These are phyloP conservation scores for Prasinococcaceae sp. DNA, from an alignment of 139 green algal species.

Conservation along the genomic window DNA sequence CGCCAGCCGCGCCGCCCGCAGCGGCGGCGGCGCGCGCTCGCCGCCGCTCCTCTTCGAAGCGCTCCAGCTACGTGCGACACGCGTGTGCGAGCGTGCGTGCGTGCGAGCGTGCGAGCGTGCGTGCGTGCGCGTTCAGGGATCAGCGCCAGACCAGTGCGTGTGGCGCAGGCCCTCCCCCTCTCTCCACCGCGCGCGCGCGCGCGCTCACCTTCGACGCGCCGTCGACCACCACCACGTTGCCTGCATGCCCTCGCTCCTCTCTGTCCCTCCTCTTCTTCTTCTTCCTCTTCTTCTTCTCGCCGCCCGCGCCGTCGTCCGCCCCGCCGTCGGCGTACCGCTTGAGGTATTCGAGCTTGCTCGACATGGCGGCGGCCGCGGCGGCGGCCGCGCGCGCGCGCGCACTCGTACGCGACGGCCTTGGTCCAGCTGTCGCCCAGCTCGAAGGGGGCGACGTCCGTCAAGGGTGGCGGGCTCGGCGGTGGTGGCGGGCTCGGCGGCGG, in stretches of 20 bases:
- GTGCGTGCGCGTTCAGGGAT: not conserved
- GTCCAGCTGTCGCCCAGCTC: too few species aligned
- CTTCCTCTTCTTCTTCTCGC: slow-evolving; percentile 5
- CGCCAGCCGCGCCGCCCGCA: not conserved
- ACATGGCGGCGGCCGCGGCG: too few species aligned
- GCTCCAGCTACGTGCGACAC: not conserved
- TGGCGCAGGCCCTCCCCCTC: not conserved
- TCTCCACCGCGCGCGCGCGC: not conserved
- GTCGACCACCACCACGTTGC: not conserved
- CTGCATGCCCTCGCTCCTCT: not conserved
- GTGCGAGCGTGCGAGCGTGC: not conserved
- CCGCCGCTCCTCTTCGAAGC: not conserved
- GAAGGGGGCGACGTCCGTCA: too few species aligned
- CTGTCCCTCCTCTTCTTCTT: slow-evolving; percentile 2
- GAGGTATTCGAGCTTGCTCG: slow-evolving; percentile 7
- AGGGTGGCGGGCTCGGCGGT: too few species aligned
- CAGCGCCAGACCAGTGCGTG: not conserved
- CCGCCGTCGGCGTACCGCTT: not conserved
- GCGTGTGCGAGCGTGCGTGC: too few species aligned
- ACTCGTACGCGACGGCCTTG: too few species aligned
- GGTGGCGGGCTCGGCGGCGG: too few species aligned
- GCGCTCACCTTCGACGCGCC: not conserved
- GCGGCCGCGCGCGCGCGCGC: too few species aligned
- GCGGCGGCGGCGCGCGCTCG: not conserved
- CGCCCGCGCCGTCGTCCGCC: not conserved